Evolutionary conservation across 108 stramenopile genomes (phyloP).

Genomic region (Stephanodiscus triporus): DNA sequence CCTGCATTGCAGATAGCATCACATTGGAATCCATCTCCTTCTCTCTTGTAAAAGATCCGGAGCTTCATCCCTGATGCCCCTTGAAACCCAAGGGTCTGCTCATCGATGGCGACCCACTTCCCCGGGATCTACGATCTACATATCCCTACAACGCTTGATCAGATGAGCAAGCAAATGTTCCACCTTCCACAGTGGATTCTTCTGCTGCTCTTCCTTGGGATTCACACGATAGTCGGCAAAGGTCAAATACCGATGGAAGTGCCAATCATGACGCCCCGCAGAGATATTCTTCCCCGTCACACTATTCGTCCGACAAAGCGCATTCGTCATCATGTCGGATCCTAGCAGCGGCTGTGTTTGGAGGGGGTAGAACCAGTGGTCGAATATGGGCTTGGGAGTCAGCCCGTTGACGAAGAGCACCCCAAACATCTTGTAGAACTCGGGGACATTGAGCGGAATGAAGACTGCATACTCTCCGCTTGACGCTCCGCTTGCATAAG

Average conservation of each 20-base stretch:
- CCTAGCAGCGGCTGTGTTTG: too few species aligned
- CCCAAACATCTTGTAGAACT: conserved; percentile 12
- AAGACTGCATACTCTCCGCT: background rate
- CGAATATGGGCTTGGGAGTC: conserved; percentile 6
- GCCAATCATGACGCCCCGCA: too few species aligned
- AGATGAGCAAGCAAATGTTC: background rate
- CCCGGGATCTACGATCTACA: conserved; percentile 28
- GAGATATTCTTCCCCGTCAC: too few species aligned
- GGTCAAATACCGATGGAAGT: too few species aligned
- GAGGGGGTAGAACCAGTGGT: background rate
- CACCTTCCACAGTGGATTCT: conserved; percentile 16
- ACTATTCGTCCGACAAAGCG: too few species aligned
- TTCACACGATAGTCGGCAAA: too few species aligned
- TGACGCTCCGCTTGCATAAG: background rate
- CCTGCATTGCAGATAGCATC: conserved; percentile 13
- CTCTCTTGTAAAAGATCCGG: conserved; percentile 33
- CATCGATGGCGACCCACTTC: conserved; percentile 28
- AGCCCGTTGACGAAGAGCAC: conserved; percentile 12
- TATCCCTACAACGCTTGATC: background rate
- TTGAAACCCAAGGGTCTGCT: conserved; percentile 41
- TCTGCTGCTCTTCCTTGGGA: too few species aligned
- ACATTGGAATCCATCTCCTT: conserved; percentile 44
- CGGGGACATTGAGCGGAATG: conserved; percentile 1
- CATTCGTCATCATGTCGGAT: too few species aligned
- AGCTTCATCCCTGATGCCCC: conserved; percentile 17